Base-by-base conservation (phyloP, 2,329 filamentous ascomycete genomes). In the Reticulascus tulasneorum region DNA sequence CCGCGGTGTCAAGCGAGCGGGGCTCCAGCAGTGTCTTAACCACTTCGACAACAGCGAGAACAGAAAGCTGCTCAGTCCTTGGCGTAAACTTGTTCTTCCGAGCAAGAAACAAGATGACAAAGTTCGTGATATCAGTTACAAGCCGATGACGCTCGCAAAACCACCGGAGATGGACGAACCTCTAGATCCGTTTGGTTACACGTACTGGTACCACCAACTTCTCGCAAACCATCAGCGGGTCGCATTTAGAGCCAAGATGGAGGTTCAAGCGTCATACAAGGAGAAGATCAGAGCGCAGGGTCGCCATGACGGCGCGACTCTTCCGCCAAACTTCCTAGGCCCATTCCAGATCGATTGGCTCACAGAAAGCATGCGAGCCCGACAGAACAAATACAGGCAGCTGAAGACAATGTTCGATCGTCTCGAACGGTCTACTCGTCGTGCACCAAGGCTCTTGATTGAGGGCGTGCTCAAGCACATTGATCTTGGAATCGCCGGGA, bases 1-100 rank as follows among this genome's bases (percentile, higher is more conserved):
- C 33, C 64, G 66, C 9, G 70, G 68, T 2, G 58, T 56, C 35
- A 58, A 62, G 26, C 63, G 71, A 28, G 70, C 67, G 7, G 69
- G 60, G 13, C 50, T 73, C 16, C 67, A 73, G 45, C 58, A 61
- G 20, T 58, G 56, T 13, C 54, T 73, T 21, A 59, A 60, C 25
- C 42, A 54, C 10, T 59, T 69, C 29, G 50, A 54, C 20, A 62
- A 49, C 36, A 23, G 36, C 5, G 66, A 67, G 50, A 68, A 67
- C 36, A 49, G 47, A 26, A 44, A 49, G 7, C 50, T 60, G 24
- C 55, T 58, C 38, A 61, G 54, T 4, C 52, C 57, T 3, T 65
- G 59, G 54, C 56, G 57, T 18, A 56, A 57, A 1, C 49, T 67
- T 9, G 47, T 63, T 7, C 50, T 70, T 1, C 62, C 66, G 17